Evolutionary conservation across 1,139 yeast species (phyloP), one percentile per base, ranked within the genome.

Genomic region (Hansenula lynferdii): DNA sequence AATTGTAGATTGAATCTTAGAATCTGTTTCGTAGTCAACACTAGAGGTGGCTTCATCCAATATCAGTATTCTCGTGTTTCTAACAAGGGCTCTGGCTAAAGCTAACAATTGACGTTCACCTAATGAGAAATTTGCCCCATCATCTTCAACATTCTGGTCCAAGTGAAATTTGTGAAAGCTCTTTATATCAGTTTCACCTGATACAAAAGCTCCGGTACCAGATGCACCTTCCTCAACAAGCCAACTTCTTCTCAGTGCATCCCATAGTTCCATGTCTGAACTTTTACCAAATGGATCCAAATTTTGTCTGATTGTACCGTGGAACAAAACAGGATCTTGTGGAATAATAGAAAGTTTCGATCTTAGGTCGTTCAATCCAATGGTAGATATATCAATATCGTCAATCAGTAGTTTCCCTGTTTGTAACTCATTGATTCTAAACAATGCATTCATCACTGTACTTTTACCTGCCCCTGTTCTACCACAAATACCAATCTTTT

Each of bases 391-490:
- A 53, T 82, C 84, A 29, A 79, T 50, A 2, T 72, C 85, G 55
- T 81, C 90, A 50, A 82, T 77, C 2, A 52, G 42, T 36, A 82
- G 70, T 20, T 49, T 47, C 8, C 90, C 90, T 3, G 55, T 44
- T n/a, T 63, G 54, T 29, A 80, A 58, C 50, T 82, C 89, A 11
- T 71, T 62, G 31, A 83, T 60, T 39, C 92, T 68, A 57, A 75
- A 83, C 40, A 83, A 61, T 0, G 85, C 83, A 21, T 75, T 69
- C 72, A 80, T 77, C 31, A 83, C 77, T 2, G 86, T 76, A 17
- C 83, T 74, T 58, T 83, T 83, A 33, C 90, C 90, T 8, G 90
- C 89, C 42, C 92, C 92, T 2, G 90, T 83, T 51, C 90, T 72
- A 19, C 92, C 92, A 61, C 86, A 80, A 42, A 83, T 78, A 34